phyloP scores from a whole-genome alignment of 371 early-diverging fungal genomes.

The Rhizopus delemar region DNA sequence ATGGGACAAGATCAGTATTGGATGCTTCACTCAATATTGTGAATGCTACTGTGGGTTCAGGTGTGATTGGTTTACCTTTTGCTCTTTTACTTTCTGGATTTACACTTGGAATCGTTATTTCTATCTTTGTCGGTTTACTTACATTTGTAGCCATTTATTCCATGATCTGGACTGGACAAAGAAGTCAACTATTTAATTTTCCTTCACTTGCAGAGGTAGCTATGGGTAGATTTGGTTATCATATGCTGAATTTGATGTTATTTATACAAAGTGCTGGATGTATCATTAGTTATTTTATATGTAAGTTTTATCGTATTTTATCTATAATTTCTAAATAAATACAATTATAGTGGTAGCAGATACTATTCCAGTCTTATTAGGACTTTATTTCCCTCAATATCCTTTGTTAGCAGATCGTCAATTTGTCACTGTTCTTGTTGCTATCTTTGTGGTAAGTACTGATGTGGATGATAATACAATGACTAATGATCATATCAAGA shows the following conservation, averaged over 20 bases:
- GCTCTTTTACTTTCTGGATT: slow-evolving; percentile 57
- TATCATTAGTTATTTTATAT: slow-evolving; percentile 55
- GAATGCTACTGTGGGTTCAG: slow-evolving; percentile 65
- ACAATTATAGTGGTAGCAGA: slow-evolving; percentile 53
- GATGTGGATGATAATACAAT: background rate
- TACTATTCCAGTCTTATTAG: slow-evolving; percentile 56
- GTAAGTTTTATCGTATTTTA: slow-evolving; percentile 26
- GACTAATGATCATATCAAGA: slow-evolving; percentile 22
- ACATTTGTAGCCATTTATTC: slow-evolving; percentile 48
- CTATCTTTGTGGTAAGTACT: slow-evolving; percentile 42
- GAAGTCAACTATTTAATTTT: slow-evolving; percentile 47
- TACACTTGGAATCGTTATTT: slow-evolving; percentile 51
- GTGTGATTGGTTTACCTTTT: slow-evolving; percentile 58
- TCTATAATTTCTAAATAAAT: background rate
- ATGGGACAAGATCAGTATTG: slow-evolving; percentile 35
- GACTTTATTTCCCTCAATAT: slow-evolving; percentile 40
- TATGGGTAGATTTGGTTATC: slow-evolving; percentile 53
- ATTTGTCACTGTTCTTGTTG: slow-evolving; percentile 46
- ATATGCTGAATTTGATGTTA: slow-evolving; percentile 51
- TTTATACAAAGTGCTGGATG: slow-evolving; percentile 56
- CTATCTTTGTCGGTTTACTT: slow-evolving; percentile 46
- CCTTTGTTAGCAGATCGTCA: slow-evolving; percentile 36
- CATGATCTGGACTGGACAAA: slow-evolving; percentile 53
- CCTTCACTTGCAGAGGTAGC: slow-evolving; percentile 52
- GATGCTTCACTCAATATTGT: slow-evolving; percentile 56